phyloP scores from a whole-genome alignment of 768 basidiomycete genomes.

The Termitomyces sp. region DNA sequence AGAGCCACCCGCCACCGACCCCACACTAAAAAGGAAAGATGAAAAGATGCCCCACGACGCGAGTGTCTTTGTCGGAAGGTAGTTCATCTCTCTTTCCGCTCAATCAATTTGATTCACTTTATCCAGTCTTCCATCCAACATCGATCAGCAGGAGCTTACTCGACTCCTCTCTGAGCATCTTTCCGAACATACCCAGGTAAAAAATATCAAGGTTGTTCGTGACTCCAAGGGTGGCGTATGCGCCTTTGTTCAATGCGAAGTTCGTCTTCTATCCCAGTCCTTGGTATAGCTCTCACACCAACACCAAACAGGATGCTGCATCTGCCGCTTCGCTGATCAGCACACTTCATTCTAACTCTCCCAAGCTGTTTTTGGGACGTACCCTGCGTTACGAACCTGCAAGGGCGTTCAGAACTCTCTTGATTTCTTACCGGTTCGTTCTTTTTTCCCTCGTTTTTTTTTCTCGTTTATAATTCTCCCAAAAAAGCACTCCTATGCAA shows the following conservation, averaged over 20 bases:
- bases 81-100: slow-evolving; percentile 7
- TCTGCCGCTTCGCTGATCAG: slow-evolving; percentile 56
- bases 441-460: background rate
- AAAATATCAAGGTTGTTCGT: slow-evolving; percentile 65
- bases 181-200: slow-evolving; percentile 57
- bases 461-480: background rate
- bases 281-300: background rate
- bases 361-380: slow-evolving; percentile 66
- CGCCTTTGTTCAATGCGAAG: slow-evolving; percentile 85
- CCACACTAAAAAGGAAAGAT: slow-evolving; percentile 23
- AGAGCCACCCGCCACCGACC: slow-evolving; percentile 19
- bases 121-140: slow-evolving; percentile 59
- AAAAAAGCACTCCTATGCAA: slow-evolving; percentile 32
- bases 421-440: slow-evolving; percentile 68
- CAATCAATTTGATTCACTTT: background rate
- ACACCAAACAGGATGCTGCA: slow-evolving; percentile 44
- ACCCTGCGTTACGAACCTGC: slow-evolving; percentile 74
- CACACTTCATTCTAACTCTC: slow-evolving; percentile 47
- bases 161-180: slow-evolving; percentile 60
- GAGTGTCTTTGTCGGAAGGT: slow-evolving; percentile 86
- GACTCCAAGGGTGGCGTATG: slow-evolving; percentile 76
- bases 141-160: slow-evolving; percentile 60
- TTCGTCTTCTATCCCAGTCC: slow-evolving; percentile 21
- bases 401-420: slow-evolving; percentile 65
- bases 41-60: slow-evolving; percentile 65